Conservation (phyloP, 1,284 basidiomycete genomes). For the Trichosporon asahii region DNA sequence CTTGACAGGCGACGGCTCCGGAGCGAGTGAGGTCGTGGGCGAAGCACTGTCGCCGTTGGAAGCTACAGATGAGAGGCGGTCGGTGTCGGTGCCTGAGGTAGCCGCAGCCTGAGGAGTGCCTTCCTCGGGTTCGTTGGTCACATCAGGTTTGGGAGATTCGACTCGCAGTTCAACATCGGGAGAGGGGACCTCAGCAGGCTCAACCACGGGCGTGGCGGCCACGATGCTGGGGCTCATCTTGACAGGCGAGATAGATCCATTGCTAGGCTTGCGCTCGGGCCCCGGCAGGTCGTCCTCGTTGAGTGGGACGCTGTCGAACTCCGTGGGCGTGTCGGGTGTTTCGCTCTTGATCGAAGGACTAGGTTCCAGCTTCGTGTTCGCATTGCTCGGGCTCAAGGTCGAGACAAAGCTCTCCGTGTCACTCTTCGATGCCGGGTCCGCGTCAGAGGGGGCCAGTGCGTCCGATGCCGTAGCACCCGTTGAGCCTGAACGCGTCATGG, state of each 20-base stretch:
- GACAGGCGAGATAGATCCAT: slow-evolving; percentile 1
- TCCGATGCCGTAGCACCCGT: slow-evolving; percentile 6
- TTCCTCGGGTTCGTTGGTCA: neutral
- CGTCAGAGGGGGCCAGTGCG: slow-evolving; percentile 5
- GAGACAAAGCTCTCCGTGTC: slow-evolving; percentile 7
- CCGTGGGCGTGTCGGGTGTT: neutral
- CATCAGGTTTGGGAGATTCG: neutral
- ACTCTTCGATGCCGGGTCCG: slow-evolving; percentile 3
- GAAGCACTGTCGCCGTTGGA: neutral
- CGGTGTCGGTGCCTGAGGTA: neutral
- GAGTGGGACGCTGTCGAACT: neutral
- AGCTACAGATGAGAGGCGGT: neutral
- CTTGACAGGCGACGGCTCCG: neutral
- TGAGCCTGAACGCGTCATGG: neutral
- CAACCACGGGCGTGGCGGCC: neutral
- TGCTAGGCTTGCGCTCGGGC: slow-evolving; percentile 1
- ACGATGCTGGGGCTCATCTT: slow-evolving; percentile 1
- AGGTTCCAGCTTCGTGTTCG: neutral
- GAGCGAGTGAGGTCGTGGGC: neutral
- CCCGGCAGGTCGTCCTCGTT: neutral
- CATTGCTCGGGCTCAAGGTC: slow-evolving; percentile 4
- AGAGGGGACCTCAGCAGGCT: neutral
- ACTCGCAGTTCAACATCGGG: slow-evolving; percentile 1
- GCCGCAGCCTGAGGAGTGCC: neutral
- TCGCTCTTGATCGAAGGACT: neutral